Evolutionary conservation across 2,329 filamentous ascomycete species (phyloP), one percentile per base, ranked within the genome.

Genomic region (Dactylonectria estremocensis): DNA sequence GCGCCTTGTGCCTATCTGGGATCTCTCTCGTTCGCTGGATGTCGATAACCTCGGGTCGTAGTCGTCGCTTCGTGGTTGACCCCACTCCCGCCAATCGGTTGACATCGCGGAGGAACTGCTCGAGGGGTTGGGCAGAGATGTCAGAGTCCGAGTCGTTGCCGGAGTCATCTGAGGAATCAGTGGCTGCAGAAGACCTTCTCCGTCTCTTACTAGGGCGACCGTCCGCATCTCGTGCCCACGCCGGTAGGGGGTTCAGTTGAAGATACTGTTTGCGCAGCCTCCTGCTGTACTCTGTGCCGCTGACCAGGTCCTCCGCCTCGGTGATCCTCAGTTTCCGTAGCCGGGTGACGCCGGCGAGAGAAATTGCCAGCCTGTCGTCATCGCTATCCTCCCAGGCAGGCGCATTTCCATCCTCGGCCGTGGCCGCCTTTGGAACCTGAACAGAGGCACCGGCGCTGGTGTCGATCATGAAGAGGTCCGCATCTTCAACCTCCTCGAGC

Each of bases 301-400:
- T 94, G 70, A 99, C 89, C 11, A 97, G 79, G 79, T 99, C 96
- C 76, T 99, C 96, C 1, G 88, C 89, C 77, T 95, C 94, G 2
- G 90, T 91, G 57, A 91, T 85, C 68, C 96, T 89, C 69, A 99
- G 85, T 81, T 98, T 98, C 72, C 95, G 90, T 77, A 98, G 80
- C 71, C 93, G 89, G 54, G 90, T 89, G 50, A 92, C 90, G 28
- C 90, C 88, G 3, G 94, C 92, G 45, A 99, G 87, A 14, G 95
- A 98, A 55, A 99, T 88, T 7, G 90, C 89, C 69, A 98, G 84
- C 61, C 93, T 89, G 77, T 98, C 96, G 77, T 99, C 96, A 76
- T 99, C 96, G 80, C 95, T 98, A 79, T 99, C 96, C 73, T 95
- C 91, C 96, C 96, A 99, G 1, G 90, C 93, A 3, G 91, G 87